These are phyloP conservation scores for Fusarium chaquense DNA, from an alignment of 2,329 filamentous ascomycete species.

Conservation along the genomic window DNA sequence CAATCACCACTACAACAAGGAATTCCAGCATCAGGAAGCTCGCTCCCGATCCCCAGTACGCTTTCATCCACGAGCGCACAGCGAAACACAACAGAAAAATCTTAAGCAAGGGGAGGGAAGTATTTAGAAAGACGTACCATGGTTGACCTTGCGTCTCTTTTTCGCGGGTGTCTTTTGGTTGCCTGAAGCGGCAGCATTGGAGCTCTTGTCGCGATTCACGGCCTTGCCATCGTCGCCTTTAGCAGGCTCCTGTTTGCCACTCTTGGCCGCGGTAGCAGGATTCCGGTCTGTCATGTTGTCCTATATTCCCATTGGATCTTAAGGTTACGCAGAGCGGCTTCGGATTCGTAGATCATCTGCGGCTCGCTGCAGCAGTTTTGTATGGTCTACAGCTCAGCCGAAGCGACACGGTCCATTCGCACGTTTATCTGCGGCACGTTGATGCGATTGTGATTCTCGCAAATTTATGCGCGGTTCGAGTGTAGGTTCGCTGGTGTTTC, in stretches of 20 bases:
- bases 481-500: conserved; percentile 26
- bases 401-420: conserved; percentile 45
- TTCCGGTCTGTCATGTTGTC: conserved; percentile 52
- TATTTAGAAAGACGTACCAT: conserved; percentile 71
- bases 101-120: background rate
- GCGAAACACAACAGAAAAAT: conserved; percentile 4
- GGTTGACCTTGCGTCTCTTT: conserved; percentile 90
- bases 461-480: conserved; percentile 26
- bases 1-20: conserved; percentile 29
- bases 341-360: conserved; percentile 50
- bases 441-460: conserved; percentile 32
- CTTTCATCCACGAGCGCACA: conserved; percentile 11
- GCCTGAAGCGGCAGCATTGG: conserved; percentile 42
- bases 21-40: conserved; percentile 21
- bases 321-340: conserved; percentile 50
- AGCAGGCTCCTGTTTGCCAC: conserved; percentile 46
- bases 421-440: conserved; percentile 35
- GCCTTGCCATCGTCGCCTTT: conserved; percentile 48
- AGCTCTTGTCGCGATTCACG: conserved; percentile 48
- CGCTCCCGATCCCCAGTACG: conserved; percentile 15
- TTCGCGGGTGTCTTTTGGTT: conserved; percentile 75
- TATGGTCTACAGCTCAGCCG: conserved; percentile 44
- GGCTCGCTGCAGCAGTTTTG: conserved; percentile 47
- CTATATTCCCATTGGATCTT: conserved; percentile 52
- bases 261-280: conserved; percentile 51